Conservation (phyloP, 139 green algal species). For the Coelastrella sp. region DNA sequence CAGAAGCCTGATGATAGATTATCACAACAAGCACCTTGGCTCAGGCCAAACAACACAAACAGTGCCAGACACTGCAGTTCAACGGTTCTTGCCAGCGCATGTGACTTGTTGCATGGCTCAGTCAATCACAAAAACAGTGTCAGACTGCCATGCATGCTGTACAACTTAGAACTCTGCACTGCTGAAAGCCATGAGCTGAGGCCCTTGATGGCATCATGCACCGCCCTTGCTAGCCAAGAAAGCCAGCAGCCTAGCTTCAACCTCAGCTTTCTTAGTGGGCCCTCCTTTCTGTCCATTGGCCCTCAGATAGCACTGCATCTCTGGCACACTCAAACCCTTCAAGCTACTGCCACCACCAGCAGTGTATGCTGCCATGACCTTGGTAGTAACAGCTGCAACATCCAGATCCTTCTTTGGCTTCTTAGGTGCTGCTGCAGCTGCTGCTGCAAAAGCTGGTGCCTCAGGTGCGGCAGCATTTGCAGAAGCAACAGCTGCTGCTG, state of each 20-base stretch:
- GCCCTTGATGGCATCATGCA: no score
- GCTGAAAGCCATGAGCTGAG: no score
- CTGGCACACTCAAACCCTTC: constrained; percentile 27
- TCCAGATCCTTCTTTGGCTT: constrained; percentile 34
- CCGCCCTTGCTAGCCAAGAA: background rate
- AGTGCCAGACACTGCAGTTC: no score
- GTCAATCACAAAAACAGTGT: no score
- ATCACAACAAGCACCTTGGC: no score
- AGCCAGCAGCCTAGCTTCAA: constrained; percentile 30
- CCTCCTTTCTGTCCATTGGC: background rate
- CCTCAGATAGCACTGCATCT: constrained; percentile 32
- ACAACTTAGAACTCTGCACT: no score
- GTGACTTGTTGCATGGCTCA: no score
- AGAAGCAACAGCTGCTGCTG: background rate
- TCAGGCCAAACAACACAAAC: no score
- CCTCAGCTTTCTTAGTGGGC: constrained; percentile 5
- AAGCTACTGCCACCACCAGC: constrained; percentile 1
- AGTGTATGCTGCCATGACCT: constrained; percentile 40
- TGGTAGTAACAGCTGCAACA: constrained; percentile 7
- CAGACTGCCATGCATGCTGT: no score
- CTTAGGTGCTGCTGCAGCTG: constrained; percentile 25
- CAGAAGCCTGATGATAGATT: no score
- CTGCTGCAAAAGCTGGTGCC: constrained; percentile 4
- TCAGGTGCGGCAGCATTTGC: background rate
- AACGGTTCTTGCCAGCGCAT: no score